Evolutionary conservation across 176 grass and related monocot species (phyloP), one percentile per base, ranked within the genome.

Genomic region (Bromus sterilis): DNA sequence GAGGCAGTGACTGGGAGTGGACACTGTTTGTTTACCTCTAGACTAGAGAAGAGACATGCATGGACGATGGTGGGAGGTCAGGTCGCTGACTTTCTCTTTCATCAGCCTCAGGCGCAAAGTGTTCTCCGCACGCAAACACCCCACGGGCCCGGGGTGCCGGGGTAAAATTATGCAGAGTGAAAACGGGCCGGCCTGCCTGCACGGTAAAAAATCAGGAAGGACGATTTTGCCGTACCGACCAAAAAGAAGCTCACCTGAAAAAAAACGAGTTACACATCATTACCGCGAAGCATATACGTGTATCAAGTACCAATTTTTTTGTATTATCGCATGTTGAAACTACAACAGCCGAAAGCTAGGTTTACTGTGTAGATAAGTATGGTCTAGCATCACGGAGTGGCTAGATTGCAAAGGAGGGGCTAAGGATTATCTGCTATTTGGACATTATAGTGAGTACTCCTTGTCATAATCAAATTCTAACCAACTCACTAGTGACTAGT

Each of bases 71-170:
- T 58, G 68, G 78, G 36, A 29, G 65, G 55, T 57, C 55, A 66
- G 63, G 16, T 75, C 78, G 93, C 87, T 91, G 88, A 93, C 90
- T 87, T 87, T 81, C 77, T 83, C 89, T 77, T 83, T 33, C 48
- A 78, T 70, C n/a, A n/a, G n/a, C n/a, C 66, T 76, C 78, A 75
- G 75, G 40, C 78, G 78, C 70, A 74, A 73, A 86, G 72, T 75
- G 63, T 32, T 86, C 69, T 74, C 75, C 49, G 88, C 74, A 86
- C 82, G 90, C 87, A 58, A 82, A 65, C 20, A 42, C 51, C 32
- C 15, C 60, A 59, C 42, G 60, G 80, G 67, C 39, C 23, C 11
- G 39, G 67, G 49, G 24, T 43, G 9, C 8, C 69, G 44, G 16
- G 60, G 48, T 67, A 67, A 79, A 16, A 74, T 28, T 42, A 83